Evolutionary conservation across 1,284 basidiomycete species (phyloP), one percentile per base, ranked within the genome.

Genomic region (Vanrija humicola): DNA sequence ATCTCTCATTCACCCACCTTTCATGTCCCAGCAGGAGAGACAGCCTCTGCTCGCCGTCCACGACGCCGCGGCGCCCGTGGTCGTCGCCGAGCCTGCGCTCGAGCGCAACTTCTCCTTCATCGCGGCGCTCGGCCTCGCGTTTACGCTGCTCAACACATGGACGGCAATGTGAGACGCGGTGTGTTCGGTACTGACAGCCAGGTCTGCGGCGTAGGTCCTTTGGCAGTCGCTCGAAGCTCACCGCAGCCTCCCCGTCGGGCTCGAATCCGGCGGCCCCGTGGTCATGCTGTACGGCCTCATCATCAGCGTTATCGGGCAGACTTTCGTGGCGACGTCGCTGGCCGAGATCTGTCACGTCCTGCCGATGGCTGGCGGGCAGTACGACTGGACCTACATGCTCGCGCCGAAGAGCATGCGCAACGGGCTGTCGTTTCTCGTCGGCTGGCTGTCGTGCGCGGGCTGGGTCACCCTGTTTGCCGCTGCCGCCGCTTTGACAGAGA

Each of bases 401-500:
- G 50, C 50, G 19, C 43, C 50, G 6, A 7, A 18, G 18, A n/a
- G 15, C 3, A 42, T 12, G n/a, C 38, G 38, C 10, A 26, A 40
- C 18, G n/a, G 43, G 3, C 34, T 52, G 16, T 40, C 50, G 3
- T 52, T 46, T 8, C 18, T 46, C 7, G 26, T 18, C 19, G 26
- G 14, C 15, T 45, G 21, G 16, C 16, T 34, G 19, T 15, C 43
- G 38, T 34, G 28, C 18, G 45, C 72, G 1, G 74, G 75, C 3
- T 78, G 73, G 74, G 62, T 75, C 45, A 68, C 73, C 3, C 55
- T 77, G 3, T 68, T 69, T 3, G 74, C 73, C 9, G 66, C 65
- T 5, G 68, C 47, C 15, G 59, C 55, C 16, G 66, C 63, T 23
- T 23, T 29, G 28, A 29, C 28, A 6, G 28, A 29, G 28, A 29